A percentile compares a stretch with the other conserved stretches of the same genome.
Conservation (phyloP, 1,284 basidiomycete species). For the Leccinum subfulvum region DNA sequence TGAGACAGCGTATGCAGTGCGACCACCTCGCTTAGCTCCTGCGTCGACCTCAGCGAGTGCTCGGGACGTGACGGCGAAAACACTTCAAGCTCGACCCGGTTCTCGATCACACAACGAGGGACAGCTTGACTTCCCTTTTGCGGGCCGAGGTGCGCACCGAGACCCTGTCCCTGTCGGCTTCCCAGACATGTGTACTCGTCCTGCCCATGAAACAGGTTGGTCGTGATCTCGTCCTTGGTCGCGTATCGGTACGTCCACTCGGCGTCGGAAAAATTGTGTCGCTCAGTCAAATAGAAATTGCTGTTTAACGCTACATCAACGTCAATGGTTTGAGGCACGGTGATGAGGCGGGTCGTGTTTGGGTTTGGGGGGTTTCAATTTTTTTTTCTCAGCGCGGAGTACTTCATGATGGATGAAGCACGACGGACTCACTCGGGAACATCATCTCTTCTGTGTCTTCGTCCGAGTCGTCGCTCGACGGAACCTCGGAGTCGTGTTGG, state of each 20-base stretch:
- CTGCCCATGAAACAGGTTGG: constrained; percentile 27
- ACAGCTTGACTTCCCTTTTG: constrained; percentile 5
- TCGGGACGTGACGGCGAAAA: constrained; percentile 5
- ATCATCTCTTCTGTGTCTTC: constrained; percentile 21
- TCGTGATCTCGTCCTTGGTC: constrained; percentile 29
- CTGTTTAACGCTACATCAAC: constrained; percentile 23
- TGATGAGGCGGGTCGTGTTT: background rate
- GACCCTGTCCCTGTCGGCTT: background rate
- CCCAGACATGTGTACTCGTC: constrained; percentile 12
- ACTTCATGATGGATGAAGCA: background rate
- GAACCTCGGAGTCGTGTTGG: constrained; percentile 7
- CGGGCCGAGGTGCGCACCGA: background rate
- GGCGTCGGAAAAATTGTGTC: constrained; percentile 1
- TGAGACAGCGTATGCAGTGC: background rate
- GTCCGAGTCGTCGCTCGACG: constrained; percentile 20
- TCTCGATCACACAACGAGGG: constrained; percentile 9
- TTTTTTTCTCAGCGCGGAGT: constrained; percentile 12
- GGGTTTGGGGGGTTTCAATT: background rate
- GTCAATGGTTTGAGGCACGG: background rate
- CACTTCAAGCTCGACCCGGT: constrained; percentile 4
- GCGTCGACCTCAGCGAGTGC: background rate
- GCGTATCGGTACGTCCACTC: constrained; percentile 34
- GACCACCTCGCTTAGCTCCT: constrained; percentile 6
- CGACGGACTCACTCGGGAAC: constrained; percentile 28
- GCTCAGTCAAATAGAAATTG: constrained; percentile 21